Evolutionary conservation across 768 basidiomycete species (phyloP), one percentile per base, ranked within the genome.

Genomic region (Russula compacta): DNA sequence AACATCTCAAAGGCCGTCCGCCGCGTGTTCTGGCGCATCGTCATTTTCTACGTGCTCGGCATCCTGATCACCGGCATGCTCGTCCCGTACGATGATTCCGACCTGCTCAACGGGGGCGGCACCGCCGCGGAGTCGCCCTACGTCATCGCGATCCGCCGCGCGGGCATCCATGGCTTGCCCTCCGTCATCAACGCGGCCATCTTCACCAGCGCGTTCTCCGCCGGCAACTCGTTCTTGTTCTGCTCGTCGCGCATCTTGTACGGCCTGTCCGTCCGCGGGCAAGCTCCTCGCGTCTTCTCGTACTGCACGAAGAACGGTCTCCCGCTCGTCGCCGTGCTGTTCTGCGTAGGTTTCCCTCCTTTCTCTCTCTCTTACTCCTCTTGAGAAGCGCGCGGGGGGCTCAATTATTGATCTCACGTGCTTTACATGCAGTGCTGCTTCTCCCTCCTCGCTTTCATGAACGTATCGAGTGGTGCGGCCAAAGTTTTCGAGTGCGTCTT

Each of bases 111-210:
- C 58, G 59, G 63, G 73, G 69, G 76, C 32, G 82, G 83, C 53
- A 88, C 81, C 48, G 90, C 89, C n/a, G 82, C 85, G 0, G 71
- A 84, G 55, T 91, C 89, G 4, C 92, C 92, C 3, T 95, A 89
- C 72, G 91, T 93, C 57, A 86, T 93, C 64, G 91, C 89, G 19
- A 84, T 93, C 65, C 79, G 74, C 48, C 78, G 80, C 43, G 85
- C 87, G 0, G 87, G 89, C 11, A 81, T 91, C 69, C 83, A 81
- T 74, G 83, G 57, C 10, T 75, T 88, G 36, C 83, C 83, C 6
- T 81, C 82, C 49, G 80, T 92, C 67, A 78, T 92, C 71, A 92
- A 92, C 68, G 88, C 82, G 11, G 77, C 76, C 57, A 76, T 91
- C 67, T 81, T 92, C 69, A 81, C 89, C 5, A 81, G 80, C 64